A percentile compares a stretch with the other conserved stretches of the same genome.
Conservation (phyloP, 352 stramenopile species). For the Thraustochytrium striatum region DNA sequence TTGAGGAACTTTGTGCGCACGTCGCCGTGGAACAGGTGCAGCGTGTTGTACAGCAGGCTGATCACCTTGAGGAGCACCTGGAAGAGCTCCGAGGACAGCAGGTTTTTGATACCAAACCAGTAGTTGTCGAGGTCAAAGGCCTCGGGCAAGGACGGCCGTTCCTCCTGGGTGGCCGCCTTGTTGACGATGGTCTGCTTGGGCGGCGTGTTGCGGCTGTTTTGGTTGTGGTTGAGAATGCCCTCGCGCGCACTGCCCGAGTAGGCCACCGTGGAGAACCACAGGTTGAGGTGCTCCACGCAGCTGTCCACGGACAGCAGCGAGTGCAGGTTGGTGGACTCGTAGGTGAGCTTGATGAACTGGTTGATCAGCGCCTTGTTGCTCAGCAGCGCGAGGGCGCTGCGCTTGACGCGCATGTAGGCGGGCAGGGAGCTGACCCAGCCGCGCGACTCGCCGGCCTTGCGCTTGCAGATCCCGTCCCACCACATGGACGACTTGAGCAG, state of each 20-base stretch:
- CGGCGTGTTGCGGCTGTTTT: slow-evolving; percentile 43
- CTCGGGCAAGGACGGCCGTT: not conserved
- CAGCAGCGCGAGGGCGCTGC: slow-evolving; percentile 18
- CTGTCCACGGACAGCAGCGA: slow-evolving; percentile 42
- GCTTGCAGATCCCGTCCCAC: slow-evolving; percentile 46
- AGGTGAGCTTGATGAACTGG: slow-evolving; percentile 31
- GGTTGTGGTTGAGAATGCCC: slow-evolving; percentile 43
- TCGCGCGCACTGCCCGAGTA: slow-evolving; percentile 1
- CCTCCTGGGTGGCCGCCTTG: not conserved
- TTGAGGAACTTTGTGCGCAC: slow-evolving; percentile 35
- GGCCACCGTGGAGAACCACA: slow-evolving; percentile 40
- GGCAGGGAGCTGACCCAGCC: slow-evolving; percentile 41
- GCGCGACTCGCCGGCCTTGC: not conserved
- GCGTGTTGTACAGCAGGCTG: slow-evolving; percentile 45
- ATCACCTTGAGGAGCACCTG: slow-evolving; percentile 39
- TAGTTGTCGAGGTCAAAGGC: slow-evolving; percentile 6
- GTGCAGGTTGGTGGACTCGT: slow-evolving; percentile 27
- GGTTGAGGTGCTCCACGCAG: slow-evolving; percentile 46
- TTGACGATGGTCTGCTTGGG: slow-evolving; percentile 8
- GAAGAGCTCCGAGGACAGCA: slow-evolving; percentile 39
- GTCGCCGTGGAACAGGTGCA: slow-evolving; percentile 37
- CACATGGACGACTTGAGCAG: slow-evolving; percentile 39
- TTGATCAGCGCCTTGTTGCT: slow-evolving; percentile 40
- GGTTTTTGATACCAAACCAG: slow-evolving; percentile 31
- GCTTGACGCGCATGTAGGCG: slow-evolving; percentile 42